Evolutionary conservation across 164 flowering plant species (phyloP), one percentile per base, ranked within the genome.

Genomic region (Annona cherimola): DNA sequence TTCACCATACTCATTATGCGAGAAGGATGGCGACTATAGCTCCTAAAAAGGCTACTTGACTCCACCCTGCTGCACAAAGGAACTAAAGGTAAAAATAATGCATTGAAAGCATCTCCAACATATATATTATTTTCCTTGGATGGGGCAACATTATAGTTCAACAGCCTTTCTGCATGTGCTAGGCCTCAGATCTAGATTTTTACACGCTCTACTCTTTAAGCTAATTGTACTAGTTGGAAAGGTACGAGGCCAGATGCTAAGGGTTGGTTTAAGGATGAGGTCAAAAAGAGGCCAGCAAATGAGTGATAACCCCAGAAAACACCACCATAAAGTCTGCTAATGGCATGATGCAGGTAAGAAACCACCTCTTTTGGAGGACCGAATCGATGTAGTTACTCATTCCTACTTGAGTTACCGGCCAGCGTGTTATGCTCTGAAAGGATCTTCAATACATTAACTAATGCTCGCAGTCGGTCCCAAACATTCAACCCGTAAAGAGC

Each of bases 401-500:
- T 77, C 72, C 84, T 84, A 69, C 82, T 81, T 67, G 73, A 82
- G 6, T 44, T 71, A 59, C 68, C 73, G 62, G 78, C 66, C 16
- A 78, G 59, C 71, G 88, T 14, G 64, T 83, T 87, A 12, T 88
- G 86, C 60, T 89, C 97, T 4, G 87, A 66, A 41, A 92, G 80
- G 20, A 86, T 75, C 85, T 92, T 92, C 42, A 92, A 12, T 67
- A 91, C 89, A 68, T 87, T 82, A 54, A 86, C 84, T 76, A 95
- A 50, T 42, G 96, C 93, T 59, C 87, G 84, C 70, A 91, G 71
- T 0, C 96, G 92, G 68, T 91, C 93, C 97, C 97, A 91, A 26
- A 93, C 80, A 72, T 84, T 87, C 79, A 89, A 77, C 42, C 97
- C 94, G 75, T 95, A 95, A 4, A 93, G 86, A 41, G 87, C 80